phyloP scores from a whole-genome alignment of 495 filamentous ascomycete genomes.

The Cladorrhinum samala region DNA sequence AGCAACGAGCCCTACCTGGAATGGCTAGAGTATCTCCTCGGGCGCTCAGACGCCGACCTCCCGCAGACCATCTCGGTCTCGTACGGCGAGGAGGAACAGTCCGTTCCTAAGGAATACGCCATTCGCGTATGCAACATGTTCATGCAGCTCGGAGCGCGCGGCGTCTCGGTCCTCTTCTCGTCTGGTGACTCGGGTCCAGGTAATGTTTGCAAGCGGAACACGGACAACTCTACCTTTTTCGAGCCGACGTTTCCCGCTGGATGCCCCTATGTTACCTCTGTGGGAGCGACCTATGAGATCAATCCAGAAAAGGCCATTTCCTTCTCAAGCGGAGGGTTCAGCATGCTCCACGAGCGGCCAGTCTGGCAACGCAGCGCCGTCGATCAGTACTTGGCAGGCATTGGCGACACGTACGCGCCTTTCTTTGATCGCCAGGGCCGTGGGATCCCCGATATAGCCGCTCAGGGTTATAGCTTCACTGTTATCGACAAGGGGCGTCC shows the following conservation, averaged over 20 bases:
- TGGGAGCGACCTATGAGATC: conserved; percentile 59
- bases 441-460: conserved; percentile 65
- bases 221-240: conserved; percentile 61
- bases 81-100: conserved; percentile 79
- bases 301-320: conserved; percentile 56
- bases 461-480: conserved; percentile 44
- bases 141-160: conserved; percentile 61
- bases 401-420: conserved; percentile 39
- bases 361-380: conserved; percentile 57
- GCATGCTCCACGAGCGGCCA: conserved; percentile 56
- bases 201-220: conserved; percentile 60
- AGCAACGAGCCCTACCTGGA: conserved; percentile 75
- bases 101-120: conserved; percentile 61
- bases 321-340: conserved; percentile 59
- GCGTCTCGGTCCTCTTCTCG: conserved; percentile 68
- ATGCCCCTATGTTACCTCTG: conserved; percentile 70
- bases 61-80: conserved; percentile 73
- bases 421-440: conserved; percentile 54
- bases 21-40: conserved; percentile 54
- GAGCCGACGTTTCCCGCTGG: conserved; percentile 44
- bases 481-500: conserved; percentile 8
- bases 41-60: conserved; percentile 39
- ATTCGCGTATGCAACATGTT: conserved; percentile 63
- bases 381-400: conserved; percentile 49
- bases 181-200: conserved; percentile 72